A percentile compares a stretch with the other conserved stretches of the same genome.
Conservation (phyloP, 495 filamentous ascomycete species). For the Podospora pseudoanserina region DNA sequence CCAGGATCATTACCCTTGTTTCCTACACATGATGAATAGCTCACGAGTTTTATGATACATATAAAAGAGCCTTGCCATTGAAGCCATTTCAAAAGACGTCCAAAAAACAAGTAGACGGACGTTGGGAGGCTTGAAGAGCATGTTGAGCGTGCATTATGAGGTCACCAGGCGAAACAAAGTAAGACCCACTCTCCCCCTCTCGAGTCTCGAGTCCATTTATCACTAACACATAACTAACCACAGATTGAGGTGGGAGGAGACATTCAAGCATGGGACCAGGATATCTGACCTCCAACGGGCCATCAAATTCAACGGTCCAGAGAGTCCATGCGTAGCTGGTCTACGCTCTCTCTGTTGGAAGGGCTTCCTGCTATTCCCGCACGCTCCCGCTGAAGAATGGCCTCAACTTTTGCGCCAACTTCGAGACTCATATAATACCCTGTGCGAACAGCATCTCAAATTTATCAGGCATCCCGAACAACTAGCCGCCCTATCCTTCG, state of each 20-base stretch:
- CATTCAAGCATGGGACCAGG: slow-evolving; percentile 56
- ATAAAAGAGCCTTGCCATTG: background rate
- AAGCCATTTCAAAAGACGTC: background rate
- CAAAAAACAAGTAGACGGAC: background rate
- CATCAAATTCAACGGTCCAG: slow-evolving; percentile 53
- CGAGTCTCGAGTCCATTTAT: background rate
- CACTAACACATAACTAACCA: slow-evolving; percentile 11
- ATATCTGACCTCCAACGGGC: slow-evolving; percentile 63
- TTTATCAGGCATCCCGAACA: slow-evolving; percentile 80
- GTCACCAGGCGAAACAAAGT: slow-evolving; percentile 18
- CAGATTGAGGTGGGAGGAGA: slow-evolving; percentile 61
- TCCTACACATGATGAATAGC: background rate
- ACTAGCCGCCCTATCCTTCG: slow-evolving; percentile 60
- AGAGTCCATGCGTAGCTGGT: slow-evolving; percentile 64
- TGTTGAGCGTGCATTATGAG: slow-evolving; percentile 9
- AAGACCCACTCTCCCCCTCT: background rate
- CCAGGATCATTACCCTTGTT: background rate
- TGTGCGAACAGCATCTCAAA: slow-evolving; percentile 70
- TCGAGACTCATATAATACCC: slow-evolving; percentile 66
- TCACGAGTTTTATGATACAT: background rate
- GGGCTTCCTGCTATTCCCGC: slow-evolving; percentile 77
- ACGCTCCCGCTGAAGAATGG: slow-evolving; percentile 66
- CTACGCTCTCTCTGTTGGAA: slow-evolving; percentile 94
- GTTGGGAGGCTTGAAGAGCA: background rate
- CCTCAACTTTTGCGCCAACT: slow-evolving; percentile 60